Percentiles rank a stretch among this genome's conserved stretches.
phyloP scores from a whole-genome alignment of 1,284 basidiomycete species.

The Coriolopsis trogii region DNA sequence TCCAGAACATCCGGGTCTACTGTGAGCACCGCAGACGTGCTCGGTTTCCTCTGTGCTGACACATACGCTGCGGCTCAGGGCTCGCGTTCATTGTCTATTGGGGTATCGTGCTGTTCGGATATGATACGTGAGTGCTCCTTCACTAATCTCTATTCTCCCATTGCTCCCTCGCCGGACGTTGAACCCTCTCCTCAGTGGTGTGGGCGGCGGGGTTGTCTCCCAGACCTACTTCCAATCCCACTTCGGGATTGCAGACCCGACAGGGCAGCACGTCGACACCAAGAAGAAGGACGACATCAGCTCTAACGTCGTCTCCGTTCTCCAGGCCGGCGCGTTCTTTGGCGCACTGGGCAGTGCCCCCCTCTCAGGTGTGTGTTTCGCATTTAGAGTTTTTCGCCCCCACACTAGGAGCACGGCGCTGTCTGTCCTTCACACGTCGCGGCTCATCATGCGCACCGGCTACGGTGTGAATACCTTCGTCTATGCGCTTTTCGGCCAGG shows the following conservation, averaged over 20 bases:
- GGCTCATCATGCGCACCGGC: too few relatives aligned
- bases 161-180: background rate
- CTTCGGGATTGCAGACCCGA: slow-evolving; percentile 55
- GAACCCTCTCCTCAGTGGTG: slow-evolving; percentile 37
- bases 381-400: background rate
- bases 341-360: slow-evolving; percentile 70
- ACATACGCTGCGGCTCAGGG: slow-evolving; percentile 42
- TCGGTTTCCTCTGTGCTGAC: background rate
- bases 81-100: slow-evolving; percentile 74
- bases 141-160: background rate
- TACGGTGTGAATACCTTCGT: too few relatives aligned
- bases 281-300: slow-evolving; percentile 49
- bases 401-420: background rate
- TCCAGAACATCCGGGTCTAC: slow-evolving; percentile 65
- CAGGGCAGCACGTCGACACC: slow-evolving; percentile 37
- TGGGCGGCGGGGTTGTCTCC: slow-evolving; percentile 68
- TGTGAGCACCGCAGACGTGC: too few relatives aligned
- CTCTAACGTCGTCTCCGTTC: slow-evolving; percentile 71
- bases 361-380: slow-evolving; percentile 51
- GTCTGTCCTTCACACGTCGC: background rate
- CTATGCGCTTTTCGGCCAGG: too few relatives aligned
- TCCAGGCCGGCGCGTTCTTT: slow-evolving; percentile 83
- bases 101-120: slow-evolving; percentile 81
- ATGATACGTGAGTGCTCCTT: slow-evolving; percentile 58
- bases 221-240: slow-evolving; percentile 59